Conservation (phyloP, 208 protist species). For the Herpetomonas tarakana region DNA sequence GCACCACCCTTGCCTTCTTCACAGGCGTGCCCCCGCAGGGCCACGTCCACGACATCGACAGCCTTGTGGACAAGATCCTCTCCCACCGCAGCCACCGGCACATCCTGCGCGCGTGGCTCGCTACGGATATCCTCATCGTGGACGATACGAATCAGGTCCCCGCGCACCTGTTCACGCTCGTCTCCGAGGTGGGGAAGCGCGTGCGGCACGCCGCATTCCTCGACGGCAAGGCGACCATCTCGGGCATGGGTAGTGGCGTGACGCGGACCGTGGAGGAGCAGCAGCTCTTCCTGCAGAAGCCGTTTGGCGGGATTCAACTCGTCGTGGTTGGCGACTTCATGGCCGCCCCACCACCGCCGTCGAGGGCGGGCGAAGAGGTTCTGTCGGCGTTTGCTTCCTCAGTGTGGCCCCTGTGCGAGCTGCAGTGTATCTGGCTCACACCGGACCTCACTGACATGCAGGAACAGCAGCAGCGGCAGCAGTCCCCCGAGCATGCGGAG, state of each 20-base stretch:
- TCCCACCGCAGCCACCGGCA: constrained; percentile 24
- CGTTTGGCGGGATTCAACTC: constrained; percentile 89
- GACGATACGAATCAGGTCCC: constrained; percentile 88
- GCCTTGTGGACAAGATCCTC: constrained; percentile 20
- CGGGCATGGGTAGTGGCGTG: constrained; percentile 50
- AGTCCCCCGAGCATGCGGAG: neutral
- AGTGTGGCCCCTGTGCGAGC: constrained; percentile 33
- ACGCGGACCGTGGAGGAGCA: constrained; percentile 44
- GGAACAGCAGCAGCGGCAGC: neutral
- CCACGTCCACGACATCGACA: constrained; percentile 37
- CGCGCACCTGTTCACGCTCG: constrained; percentile 55
- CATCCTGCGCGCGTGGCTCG: constrained; percentile 41
- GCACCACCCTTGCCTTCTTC: constrained; percentile 71
- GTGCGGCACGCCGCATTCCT: constrained; percentile 29
- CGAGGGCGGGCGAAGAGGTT: constrained; percentile 33
- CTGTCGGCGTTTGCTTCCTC: constrained; percentile 50
- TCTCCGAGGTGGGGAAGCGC: constrained; percentile 60
- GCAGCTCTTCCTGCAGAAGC: constrained; percentile 44
- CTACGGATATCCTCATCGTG: constrained; percentile 66
- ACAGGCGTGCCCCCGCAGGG: constrained; percentile 28
- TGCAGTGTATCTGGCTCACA: constrained; percentile 39
- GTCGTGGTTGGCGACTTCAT: constrained; percentile 91
- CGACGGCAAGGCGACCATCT: neutral
- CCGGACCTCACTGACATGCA: constrained; percentile 3
- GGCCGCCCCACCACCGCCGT: constrained; percentile 64